phyloP scores from a whole-genome alignment of 2,329 filamentous ascomycete species.

The Talaromyces sp. region DNA sequence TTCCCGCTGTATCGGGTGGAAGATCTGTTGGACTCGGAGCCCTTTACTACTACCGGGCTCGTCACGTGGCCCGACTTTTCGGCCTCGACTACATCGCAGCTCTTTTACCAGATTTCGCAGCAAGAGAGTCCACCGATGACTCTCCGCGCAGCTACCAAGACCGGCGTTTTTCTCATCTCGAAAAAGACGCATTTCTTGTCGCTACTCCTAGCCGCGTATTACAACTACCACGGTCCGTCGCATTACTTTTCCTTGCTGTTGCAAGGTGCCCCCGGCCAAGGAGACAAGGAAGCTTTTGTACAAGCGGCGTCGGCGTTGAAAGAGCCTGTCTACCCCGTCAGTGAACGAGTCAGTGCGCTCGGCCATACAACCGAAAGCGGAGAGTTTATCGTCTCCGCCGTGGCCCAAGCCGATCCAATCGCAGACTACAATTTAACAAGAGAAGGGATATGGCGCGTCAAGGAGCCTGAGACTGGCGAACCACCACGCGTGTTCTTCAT shows the following conservation, averaged over 20 bases:
- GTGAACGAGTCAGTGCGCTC: conserved; percentile 34
- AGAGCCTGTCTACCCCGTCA: conserved; percentile 36
- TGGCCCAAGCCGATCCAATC: conserved; percentile 38
- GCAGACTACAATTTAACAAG: conserved; percentile 35
- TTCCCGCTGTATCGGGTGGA: conserved; percentile 50
- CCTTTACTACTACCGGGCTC: conserved; percentile 51
- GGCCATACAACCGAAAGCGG: conserved; percentile 29
- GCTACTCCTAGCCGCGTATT: conserved; percentile 37
- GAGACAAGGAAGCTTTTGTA: conserved; percentile 40
- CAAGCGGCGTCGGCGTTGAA: conserved; percentile 33
- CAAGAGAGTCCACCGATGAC: conserved; percentile 33
- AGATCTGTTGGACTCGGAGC: conserved; percentile 49
- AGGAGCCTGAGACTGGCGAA: conserved; percentile 30
- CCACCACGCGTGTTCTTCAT: conserved; percentile 38
- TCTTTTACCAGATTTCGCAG: conserved; percentile 43
- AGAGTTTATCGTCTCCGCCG: conserved; percentile 34
- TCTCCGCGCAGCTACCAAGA: conserved; percentile 36
- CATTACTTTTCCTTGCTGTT: conserved; percentile 39
- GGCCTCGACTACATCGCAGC: conserved; percentile 42
- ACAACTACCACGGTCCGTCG: conserved; percentile 31
- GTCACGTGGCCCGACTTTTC: conserved; percentile 58
- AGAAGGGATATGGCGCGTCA: conserved; percentile 32
- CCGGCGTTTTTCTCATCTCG: conserved; percentile 35
- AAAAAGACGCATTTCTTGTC: conserved; percentile 36
- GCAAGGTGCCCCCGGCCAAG: conserved; percentile 38